Evolutionary conservation across 1,284 basidiomycete species (phyloP).

Genomic region (Salmacisia buchloeana): DNA sequence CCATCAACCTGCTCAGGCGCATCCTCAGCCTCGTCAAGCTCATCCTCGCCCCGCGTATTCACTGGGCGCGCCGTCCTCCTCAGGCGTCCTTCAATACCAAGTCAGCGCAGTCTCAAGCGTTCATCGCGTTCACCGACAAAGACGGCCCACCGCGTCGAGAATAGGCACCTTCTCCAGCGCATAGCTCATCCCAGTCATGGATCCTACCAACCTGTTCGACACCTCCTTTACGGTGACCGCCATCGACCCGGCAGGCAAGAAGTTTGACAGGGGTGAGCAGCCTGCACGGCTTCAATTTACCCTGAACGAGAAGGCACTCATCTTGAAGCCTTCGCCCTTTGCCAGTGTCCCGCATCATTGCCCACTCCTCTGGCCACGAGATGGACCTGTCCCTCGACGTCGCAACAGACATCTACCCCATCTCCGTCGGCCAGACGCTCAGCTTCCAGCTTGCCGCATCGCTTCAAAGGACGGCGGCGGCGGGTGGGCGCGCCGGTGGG

Average conservation of each 20-base stretch:
- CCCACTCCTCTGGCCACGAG: slow-evolving; percentile 54
- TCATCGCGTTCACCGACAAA: too few species aligned
- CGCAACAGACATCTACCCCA: slow-evolving; percentile 51
- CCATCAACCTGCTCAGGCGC: too few species aligned
- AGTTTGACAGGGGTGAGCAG: slow-evolving; percentile 82
- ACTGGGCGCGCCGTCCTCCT: too few species aligned
- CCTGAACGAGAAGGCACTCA: background rate
- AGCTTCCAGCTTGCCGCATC: slow-evolving; percentile 80
- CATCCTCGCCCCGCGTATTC: too few species aligned
- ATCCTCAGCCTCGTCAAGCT: too few species aligned
- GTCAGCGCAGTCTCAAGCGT: too few species aligned
- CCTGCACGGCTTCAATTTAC: background rate
- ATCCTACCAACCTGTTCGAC: slow-evolving; percentile 46
- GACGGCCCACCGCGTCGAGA: too few species aligned
- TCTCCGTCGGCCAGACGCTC: slow-evolving; percentile 63
- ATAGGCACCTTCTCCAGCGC: background rate
- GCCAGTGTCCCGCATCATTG: slow-evolving; percentile 41
- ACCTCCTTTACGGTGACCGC: slow-evolving; percentile 45
- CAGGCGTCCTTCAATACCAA: too few species aligned
- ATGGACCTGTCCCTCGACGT: slow-evolving; percentile 71
- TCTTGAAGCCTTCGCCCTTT: slow-evolving; percentile 63
- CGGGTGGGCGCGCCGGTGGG: background rate
- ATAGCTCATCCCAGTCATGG: slow-evolving; percentile 26
- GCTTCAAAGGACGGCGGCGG: slow-evolving; percentile 44
- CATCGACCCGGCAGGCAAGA: slow-evolving; percentile 68